Conservation (phyloP, 208 protist genomes). For the Leishmania arabica region DNA sequence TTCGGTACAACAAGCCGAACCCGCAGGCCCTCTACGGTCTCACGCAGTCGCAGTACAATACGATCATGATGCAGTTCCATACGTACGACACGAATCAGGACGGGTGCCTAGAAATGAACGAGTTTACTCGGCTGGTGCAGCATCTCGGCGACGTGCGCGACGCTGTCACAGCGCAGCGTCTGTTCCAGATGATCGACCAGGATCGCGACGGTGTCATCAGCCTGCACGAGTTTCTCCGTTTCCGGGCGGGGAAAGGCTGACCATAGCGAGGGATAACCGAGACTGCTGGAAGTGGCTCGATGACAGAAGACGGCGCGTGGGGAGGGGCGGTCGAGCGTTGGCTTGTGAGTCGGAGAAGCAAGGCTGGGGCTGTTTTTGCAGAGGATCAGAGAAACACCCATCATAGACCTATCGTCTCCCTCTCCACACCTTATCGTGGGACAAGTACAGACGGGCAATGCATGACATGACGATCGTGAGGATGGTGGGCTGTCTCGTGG, state of each 20-base stretch:
- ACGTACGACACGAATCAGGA: constrained; percentile 74
- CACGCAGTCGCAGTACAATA: constrained; percentile 82
- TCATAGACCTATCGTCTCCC: too few relatives aligned
- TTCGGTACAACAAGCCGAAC: constrained; percentile 75
- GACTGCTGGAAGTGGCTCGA: not conserved
- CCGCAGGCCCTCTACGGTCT: constrained; percentile 75
- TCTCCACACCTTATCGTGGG: not conserved
- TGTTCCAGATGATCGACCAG: constrained; percentile 71
- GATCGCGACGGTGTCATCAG: constrained; percentile 49
- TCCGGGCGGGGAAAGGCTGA: constrained; percentile 41
- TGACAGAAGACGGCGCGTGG: not conserved
- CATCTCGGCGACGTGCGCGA: constrained; percentile 50
- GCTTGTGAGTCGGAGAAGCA: not conserved
- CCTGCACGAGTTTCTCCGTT: constrained; percentile 81
- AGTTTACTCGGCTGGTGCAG: constrained; percentile 63
- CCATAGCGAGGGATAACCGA: not conserved
- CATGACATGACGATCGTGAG: not conserved
- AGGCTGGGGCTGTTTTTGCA: not conserved
- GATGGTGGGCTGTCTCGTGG: not conserved
- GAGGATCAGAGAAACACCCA: not conserved
- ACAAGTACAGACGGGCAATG: not conserved
- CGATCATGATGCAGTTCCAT: constrained; percentile 89
- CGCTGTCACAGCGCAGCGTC: constrained; percentile 24
- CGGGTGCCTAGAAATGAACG: constrained; percentile 56
- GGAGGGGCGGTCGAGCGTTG: not conserved